Percentiles rank a stretch among this genome's conserved stretches.
phyloP scores from a whole-genome alignment of 2,329 filamentous ascomycete species.

The Tolypocladium cylindrosporum region DNA sequence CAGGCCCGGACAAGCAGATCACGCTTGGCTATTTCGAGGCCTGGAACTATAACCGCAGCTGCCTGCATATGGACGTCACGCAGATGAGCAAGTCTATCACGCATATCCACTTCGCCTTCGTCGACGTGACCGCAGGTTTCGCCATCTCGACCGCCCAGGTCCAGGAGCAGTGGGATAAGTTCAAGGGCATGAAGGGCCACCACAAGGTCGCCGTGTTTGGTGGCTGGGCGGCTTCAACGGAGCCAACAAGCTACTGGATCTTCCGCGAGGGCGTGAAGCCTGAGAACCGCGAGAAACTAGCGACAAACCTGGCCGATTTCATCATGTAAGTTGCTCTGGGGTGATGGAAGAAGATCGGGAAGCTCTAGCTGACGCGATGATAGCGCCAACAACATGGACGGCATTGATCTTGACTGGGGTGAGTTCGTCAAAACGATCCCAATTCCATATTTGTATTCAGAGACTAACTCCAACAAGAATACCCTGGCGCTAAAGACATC shows the following conservation, averaged over 20 bases:
- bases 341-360: too few relatives aligned
- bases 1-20: background rate
- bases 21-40: constrained; percentile 12
- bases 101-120: constrained; percentile 28
- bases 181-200: too few relatives aligned
- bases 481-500: constrained; percentile 16
- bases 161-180: constrained; percentile 1
- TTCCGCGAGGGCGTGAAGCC: constrained; percentile 10
- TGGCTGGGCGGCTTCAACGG: constrained; percentile 15
- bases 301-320: too few relatives aligned
- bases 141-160: constrained; percentile 5
- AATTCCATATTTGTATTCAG: too few relatives aligned
- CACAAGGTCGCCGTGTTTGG: constrained; percentile 17
- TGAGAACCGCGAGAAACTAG: constrained; percentile 20
- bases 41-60: background rate
- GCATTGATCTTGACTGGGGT: constrained; percentile 32
- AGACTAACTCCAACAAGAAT: constrained; percentile 10
- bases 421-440: too few relatives aligned
- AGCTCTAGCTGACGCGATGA: too few relatives aligned
- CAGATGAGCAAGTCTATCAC: constrained; percentile 12
- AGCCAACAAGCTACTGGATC: constrained; percentile 5
- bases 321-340: too few relatives aligned
- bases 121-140: constrained; percentile 12
- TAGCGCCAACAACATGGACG: constrained; percentile 22
- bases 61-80: background rate